Conservation (phyloP, 163 green algal genomes). For the Prototheca cutis region DNA sequence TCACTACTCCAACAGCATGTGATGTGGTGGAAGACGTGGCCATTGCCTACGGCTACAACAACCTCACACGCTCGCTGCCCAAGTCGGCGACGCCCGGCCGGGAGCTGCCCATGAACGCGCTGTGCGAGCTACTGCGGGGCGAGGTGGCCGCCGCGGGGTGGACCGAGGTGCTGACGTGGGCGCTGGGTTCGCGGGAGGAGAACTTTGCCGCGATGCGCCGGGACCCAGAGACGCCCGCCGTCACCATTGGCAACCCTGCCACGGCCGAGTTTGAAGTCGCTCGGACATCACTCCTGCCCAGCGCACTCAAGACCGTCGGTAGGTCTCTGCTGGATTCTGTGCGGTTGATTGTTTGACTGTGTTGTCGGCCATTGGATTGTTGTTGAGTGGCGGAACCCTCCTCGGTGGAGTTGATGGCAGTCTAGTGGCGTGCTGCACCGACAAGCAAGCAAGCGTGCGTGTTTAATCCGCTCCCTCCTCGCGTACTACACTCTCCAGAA, state of each 20-base stretch:
- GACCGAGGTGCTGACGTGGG: conserved; percentile 81
- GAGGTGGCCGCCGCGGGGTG: conserved; percentile 34
- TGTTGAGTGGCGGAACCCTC: too few relatives aligned
- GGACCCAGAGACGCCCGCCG: conserved; percentile 35
- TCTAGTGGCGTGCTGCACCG: too few relatives aligned
- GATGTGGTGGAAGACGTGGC: conserved; percentile 97
- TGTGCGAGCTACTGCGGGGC: conserved; percentile 69
- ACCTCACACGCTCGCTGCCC: conserved; percentile 63
- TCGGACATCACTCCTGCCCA: conserved; percentile 75
- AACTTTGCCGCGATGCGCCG: conserved; percentile 63
- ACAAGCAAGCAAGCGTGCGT: too few relatives aligned
- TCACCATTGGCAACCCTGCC: conserved; percentile 86
- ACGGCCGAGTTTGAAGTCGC: conserved; percentile 95
- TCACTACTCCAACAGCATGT: too few relatives aligned
- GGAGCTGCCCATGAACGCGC: conserved; percentile 86
- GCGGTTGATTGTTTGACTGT: too few relatives aligned
- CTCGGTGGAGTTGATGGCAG: too few relatives aligned
- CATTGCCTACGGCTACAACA: conserved; percentile 98
- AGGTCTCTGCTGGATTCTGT: too few relatives aligned
- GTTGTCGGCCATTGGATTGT: too few relatives aligned
- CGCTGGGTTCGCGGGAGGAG: conserved; percentile 64
- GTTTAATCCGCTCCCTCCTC: too few relatives aligned
- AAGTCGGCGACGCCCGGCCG: conserved; percentile 54
- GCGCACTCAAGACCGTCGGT: conserved; percentile 89
- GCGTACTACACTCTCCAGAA: too few relatives aligned